Conservation (phyloP, 23 red algal species). For the Gracilaria caudata region DNA sequence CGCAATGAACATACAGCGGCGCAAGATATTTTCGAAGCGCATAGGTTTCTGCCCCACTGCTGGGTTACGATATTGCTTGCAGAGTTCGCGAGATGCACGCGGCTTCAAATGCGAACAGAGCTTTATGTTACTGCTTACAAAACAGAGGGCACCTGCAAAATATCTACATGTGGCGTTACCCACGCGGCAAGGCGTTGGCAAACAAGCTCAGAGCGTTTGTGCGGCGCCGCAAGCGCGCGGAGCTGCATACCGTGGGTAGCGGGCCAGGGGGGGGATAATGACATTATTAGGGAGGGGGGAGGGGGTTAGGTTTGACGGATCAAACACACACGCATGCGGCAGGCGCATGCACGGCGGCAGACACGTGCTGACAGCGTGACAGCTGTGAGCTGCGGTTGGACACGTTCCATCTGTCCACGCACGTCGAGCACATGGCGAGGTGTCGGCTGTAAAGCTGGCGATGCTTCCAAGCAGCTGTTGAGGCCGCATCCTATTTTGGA, state of each 20-base stretch:
- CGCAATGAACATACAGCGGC: not conserved
- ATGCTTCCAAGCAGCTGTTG: not conserved
- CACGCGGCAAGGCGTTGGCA: not conserved
- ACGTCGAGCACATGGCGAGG: conserved; percentile 8
- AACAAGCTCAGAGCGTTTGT: not conserved
- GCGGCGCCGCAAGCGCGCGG: not conserved
- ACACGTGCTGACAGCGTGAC: not conserved
- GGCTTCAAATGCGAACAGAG: no score
- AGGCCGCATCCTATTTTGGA: conserved; percentile 8
- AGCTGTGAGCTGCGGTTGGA: not conserved
- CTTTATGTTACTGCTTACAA: not conserved
- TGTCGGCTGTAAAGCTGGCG: not conserved
- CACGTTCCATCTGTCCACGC: conserved; percentile 5
- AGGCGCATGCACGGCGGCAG: not conserved
- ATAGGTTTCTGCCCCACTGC: not conserved
- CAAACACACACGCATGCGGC: not conserved
- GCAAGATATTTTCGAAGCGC: not conserved
- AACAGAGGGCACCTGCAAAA: not conserved
- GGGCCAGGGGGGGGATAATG: not conserved
- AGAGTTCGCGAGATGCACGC: not conserved
- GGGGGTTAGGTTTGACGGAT: not conserved
- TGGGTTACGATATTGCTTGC: not conserved
- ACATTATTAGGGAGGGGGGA: not conserved
- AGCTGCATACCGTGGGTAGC: not conserved
- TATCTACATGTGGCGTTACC: not conserved